These are phyloP conservation scores for Alternaria postmessia DNA, from an alignment of 2,329 filamentous ascomycete species.

Conservation along the genomic window DNA sequence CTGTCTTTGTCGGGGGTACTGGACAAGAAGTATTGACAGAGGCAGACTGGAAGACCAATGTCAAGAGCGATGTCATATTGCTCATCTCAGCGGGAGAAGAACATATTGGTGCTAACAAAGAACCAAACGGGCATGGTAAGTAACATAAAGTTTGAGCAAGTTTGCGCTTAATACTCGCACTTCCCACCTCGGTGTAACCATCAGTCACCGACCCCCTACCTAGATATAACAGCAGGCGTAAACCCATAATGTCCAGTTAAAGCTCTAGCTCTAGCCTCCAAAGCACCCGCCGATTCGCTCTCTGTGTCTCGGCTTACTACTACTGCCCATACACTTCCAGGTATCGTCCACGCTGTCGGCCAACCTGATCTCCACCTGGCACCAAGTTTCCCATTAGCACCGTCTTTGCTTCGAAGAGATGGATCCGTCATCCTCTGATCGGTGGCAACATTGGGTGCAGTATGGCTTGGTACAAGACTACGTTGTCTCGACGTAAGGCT, in stretches of 20 bases:
- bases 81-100: conserved; percentile 45
- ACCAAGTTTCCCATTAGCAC: conserved; percentile 51
- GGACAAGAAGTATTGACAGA: conserved; percentile 39
- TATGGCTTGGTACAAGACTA: conserved; percentile 51
- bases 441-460: conserved; percentile 53
- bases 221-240: conserved; percentile 20
- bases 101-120: conserved; percentile 40
- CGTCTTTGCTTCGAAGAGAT: conserved; percentile 46
- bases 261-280: conserved; percentile 41
- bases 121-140: conserved; percentile 26
- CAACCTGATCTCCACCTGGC: conserved; percentile 50
- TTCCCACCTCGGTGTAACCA: neutral
- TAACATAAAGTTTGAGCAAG: conserved; percentile 26
- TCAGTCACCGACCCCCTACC: conserved; percentile 7
- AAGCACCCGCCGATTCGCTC: conserved; percentile 40
- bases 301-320: conserved; percentile 42
- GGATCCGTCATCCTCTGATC: conserved; percentile 51
- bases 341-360: conserved; percentile 45
- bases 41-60: conserved; percentile 36
- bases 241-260: conserved; percentile 29
- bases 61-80: conserved; percentile 38
- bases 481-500: conserved; percentile 39
- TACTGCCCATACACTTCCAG: conserved; percentile 44
- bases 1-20: conserved; percentile 38
- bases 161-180: conserved; percentile 31